Base-by-base conservation (phyloP, 202 grass and related monocot genomes). In the Schoenoplectus tabernaemontani region DNA sequence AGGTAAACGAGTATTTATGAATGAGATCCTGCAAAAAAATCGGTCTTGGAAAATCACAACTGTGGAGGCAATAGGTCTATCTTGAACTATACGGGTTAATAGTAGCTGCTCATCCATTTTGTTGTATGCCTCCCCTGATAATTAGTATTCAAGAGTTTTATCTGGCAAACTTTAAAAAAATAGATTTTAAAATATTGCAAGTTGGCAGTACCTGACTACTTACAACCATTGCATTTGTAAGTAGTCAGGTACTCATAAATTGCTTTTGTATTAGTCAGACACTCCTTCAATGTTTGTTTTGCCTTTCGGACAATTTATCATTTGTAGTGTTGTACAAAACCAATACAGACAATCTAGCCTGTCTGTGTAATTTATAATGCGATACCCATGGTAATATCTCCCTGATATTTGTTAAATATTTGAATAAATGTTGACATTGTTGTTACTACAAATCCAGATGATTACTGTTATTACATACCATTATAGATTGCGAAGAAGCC, bases 401-500 rank as follows among this genome's bases (percentile, higher is more conserved):
- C 16, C 47, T 54, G 47, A 16, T 74, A 53, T 32, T 9, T 74
- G 69, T 74, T 53, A 74, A n/a, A 54, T 11, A 33, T 75, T 54
- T 75, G 26, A 75, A n/a, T n/a, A n/a, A n/a, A n/a, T n/a, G n/a
- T n/a, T n/a, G n/a, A n/a, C n/a, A n/a, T n/a, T n/a, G n/a, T n/a
- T 7, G 23, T 71, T 8, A 72, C 10, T 72, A 36, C 15, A 32
- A 63, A 20, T n/a, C 23, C 23, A 65, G 42, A 47, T 4, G 59
- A 42, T 43, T 63, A 48, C 17, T 80, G 17, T 26, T 48, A 65
- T 64, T 50, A 22, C 38, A 33, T 80, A 80, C 78, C 78, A 11
- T 80, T 59, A 80, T 80, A 80, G 65, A 80, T 59, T n/a, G 78
- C 59, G 1, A 80, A 80, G 57, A 50, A 80, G 13, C 78, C 78